A percentile compares a stretch with the other conserved stretches of the same genome.
Evolutionary conservation across 208 protist species (phyloP).

Genomic region (Trypanosoma caninum): DNA sequence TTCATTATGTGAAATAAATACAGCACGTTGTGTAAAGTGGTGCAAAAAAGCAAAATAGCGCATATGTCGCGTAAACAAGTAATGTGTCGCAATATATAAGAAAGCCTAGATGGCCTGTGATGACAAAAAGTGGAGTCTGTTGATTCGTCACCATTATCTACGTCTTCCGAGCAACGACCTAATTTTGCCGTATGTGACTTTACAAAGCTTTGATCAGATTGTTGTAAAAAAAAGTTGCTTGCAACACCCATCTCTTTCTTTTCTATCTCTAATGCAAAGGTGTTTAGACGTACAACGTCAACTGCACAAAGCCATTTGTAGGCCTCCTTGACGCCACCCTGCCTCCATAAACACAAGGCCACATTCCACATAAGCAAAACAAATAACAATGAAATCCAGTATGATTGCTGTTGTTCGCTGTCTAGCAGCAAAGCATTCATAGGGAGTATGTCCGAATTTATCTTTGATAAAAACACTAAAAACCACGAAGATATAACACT

Average conservation of each 20-base stretch:
- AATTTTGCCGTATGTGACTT: neutral
- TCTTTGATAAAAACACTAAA: constrained; percentile 30
- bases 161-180: neutral
- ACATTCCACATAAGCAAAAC: constrained; percentile 54
- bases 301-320: constrained; percentile 48
- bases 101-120: neutral
- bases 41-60: constrained; percentile 39
- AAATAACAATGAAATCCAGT: constrained; percentile 31
- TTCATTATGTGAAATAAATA: constrained; percentile 35
- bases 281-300: constrained; percentile 34
- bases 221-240: neutral
- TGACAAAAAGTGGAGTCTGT: neutral
- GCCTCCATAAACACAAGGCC: constrained; percentile 49
- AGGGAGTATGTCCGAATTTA: constrained; percentile 50
- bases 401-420: neutral
- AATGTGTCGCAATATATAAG: constrained; percentile 22
- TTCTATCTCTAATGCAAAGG: neutral
- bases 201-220: neutral
- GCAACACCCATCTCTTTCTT: neutral
- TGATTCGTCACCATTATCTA: neutral
- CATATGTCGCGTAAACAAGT: constrained; percentile 54
- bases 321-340: constrained; percentile 50
- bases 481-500: constrained; percentile 26
- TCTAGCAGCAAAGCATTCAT: neutral
- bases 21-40: constrained; percentile 47